A percentile compares a stretch with the other conserved stretches of the same genome.
phyloP scores from a whole-genome alignment of 306 rosid species.

The Fragaria iinumae region DNA sequence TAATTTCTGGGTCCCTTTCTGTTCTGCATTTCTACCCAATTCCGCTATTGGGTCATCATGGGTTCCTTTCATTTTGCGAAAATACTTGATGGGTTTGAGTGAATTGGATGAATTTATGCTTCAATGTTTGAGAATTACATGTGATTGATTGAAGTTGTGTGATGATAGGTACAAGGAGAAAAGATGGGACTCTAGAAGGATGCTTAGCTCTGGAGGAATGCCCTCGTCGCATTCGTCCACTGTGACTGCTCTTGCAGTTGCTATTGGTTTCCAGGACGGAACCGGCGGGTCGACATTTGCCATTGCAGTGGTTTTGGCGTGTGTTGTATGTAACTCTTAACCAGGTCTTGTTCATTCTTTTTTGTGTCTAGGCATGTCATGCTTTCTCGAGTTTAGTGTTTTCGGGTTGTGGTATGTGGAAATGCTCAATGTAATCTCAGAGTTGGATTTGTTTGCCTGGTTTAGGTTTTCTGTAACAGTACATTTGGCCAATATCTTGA shows the following conservation, averaged over 20 bases:
- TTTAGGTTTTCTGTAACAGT: not conserved
- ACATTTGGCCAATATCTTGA: not conserved
- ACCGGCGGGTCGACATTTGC: slow-evolving; percentile 45
- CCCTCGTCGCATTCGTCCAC: slow-evolving; percentile 53
- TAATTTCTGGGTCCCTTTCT: not conserved
- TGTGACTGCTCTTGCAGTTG: slow-evolving; percentile 40
- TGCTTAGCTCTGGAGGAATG: slow-evolving; percentile 60
- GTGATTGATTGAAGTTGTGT: not conserved
- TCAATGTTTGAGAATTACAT: not conserved
- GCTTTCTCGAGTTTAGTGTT: not conserved
- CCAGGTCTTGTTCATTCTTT: slow-evolving; percentile 47
- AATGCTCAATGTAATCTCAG: not conserved
- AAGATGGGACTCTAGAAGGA: slow-evolving; percentile 51
- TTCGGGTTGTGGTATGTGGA: not conserved
- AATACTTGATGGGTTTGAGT: not conserved
- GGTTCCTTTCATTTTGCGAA: not conserved
- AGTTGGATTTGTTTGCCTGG: not conserved
- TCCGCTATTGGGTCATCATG: slow-evolving; percentile 4
- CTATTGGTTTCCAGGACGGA: slow-evolving; percentile 43
- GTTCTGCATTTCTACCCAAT: not conserved
- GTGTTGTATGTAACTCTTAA: slow-evolving; percentile 46
- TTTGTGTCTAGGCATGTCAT: slow-evolving; percentile 18
- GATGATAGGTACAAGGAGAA: slow-evolving; percentile 40
- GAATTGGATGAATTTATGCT: not conserved
- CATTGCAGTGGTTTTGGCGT: slow-evolving; percentile 47